These are phyloP conservation scores for Starmerella bacillaris DNA, from an alignment of 805 yeast species.

Conservation along the genomic window DNA sequence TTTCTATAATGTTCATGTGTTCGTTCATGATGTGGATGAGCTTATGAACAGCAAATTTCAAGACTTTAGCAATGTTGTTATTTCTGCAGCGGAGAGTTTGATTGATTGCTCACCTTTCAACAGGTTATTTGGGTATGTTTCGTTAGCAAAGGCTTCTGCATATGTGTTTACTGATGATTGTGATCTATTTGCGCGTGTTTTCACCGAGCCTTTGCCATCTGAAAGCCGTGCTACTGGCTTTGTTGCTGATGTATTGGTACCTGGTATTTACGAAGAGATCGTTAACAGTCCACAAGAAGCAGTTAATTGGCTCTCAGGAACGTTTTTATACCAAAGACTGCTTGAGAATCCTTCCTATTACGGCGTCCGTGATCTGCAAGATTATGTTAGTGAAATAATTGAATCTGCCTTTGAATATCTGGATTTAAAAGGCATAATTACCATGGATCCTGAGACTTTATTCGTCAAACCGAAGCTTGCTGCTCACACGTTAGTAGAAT, in stretches of 20 bases:
- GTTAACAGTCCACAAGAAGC: constrained; percentile 63
- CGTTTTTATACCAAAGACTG: constrained; percentile 66
- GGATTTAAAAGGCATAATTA: constrained; percentile 38
- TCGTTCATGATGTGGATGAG: no score
- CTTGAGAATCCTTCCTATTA: constrained; percentile 76
- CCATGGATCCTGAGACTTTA: constrained; percentile 27
- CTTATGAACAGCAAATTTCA: no score
- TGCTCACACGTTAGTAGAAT: constrained; percentile 29
- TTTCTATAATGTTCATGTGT: no score
- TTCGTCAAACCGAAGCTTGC: constrained; percentile 47
- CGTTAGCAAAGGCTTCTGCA: constrained; percentile 24
- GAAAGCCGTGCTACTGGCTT: constrained; percentile 52
- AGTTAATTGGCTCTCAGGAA: constrained; percentile 74
- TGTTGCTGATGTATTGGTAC: constrained; percentile 49
- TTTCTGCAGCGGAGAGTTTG: neutral
- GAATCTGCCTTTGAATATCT: constrained; percentile 55
- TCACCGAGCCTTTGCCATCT: constrained; percentile 59
- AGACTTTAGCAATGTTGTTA: neutral
- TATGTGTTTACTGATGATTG: constrained; percentile 42
- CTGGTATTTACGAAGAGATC: constrained; percentile 52
- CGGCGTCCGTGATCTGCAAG: constrained; percentile 66
- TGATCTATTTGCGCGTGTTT: constrained; percentile 51
- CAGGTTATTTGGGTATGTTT: constrained; percentile 12
- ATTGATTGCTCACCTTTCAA: neutral
- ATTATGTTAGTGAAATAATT: constrained; percentile 64